A percentile compares a stretch with the other conserved stretches of the same genome.
phyloP scores from a whole-genome alignment of 1,139 yeast species.

The Protomyces inouyei region DNA sequence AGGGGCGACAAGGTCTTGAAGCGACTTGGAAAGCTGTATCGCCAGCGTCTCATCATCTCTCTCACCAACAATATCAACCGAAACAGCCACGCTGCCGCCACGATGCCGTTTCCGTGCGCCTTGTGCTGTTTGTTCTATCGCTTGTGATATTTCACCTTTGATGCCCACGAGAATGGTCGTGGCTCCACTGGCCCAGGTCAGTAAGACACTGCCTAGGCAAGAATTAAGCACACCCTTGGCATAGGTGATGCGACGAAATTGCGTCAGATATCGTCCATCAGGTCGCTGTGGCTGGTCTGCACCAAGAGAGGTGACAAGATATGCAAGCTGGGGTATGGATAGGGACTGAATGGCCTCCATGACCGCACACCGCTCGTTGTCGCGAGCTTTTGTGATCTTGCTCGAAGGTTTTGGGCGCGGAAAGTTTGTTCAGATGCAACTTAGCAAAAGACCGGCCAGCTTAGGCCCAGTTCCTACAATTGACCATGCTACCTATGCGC shows the following conservation, averaged over 20 bases:
- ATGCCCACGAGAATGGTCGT: conserved; percentile 16
- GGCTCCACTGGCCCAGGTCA: conserved; percentile 14
- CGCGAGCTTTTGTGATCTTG: background rate
- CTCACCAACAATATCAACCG: conserved; percentile 19
- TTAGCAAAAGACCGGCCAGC: too few relatives aligned
- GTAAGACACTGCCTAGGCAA: conserved; percentile 18
- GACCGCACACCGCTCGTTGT: too few relatives aligned
- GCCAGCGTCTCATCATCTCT: conserved; percentile 16
- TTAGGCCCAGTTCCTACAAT: too few relatives aligned
- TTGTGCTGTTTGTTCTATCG: background rate
- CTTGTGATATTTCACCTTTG: conserved; percentile 10
- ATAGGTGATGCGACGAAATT: conserved; percentile 22
- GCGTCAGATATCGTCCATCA: conserved; percentile 10
- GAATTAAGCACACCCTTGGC: conserved; percentile 10
- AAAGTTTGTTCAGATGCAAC: too few relatives aligned
- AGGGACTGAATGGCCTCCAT: background rate
- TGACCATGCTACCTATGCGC: background rate
- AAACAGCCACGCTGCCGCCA: background rate
- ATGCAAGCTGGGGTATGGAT: conserved; percentile 19
- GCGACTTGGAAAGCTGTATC: background rate
- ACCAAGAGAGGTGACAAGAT: conserved; percentile 8
- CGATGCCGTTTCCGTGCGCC: background rate
- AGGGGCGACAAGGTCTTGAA: conserved; percentile 1
- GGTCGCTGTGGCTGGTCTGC: conserved; percentile 15
- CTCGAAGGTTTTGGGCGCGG: background rate